These are phyloP conservation scores for Gillenia trifoliata DNA, from an alignment of 306 rosid species.

Conservation along the genomic window DNA sequence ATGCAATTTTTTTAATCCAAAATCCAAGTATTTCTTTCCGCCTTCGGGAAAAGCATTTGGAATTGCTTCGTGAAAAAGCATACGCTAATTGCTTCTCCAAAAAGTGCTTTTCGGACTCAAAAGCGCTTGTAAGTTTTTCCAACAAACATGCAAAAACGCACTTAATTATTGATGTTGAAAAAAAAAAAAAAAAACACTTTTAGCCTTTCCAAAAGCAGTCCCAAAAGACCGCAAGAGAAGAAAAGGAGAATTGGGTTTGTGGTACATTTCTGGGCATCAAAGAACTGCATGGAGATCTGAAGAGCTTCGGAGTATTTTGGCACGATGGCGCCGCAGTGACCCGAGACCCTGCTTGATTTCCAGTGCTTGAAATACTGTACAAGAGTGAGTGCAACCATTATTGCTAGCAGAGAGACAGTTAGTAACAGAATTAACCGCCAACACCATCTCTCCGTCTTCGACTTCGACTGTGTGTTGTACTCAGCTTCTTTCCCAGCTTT, in stretches of 20 bases:
- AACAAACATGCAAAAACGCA: background rate
- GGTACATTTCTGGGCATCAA: conserved; percentile 58
- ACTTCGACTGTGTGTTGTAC: background rate
- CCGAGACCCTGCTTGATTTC: background rate
- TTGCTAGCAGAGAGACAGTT: conserved; percentile 27
- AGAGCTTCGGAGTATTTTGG: conserved; percentile 37
- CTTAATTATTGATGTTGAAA: no score
- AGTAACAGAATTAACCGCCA: conserved; percentile 37
- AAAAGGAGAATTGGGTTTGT: background rate
- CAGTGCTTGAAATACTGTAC: conserved; percentile 15
- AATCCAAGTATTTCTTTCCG: no score
- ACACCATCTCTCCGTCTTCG: conserved; percentile 22
- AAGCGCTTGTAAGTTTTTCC: no score
- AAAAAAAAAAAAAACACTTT: no score
- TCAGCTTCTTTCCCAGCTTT: conserved; percentile 6
- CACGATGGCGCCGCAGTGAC: conserved; percentile 26
- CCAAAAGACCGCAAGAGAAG: background rate
- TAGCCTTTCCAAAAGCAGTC: background rate
- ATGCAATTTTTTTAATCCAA: no score
- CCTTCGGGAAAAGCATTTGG: no score
- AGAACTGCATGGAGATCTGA: conserved; percentile 45
- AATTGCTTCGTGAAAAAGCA: no score
- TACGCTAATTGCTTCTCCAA: no score
- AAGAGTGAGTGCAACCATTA: conserved; percentile 28
- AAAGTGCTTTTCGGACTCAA: no score